Evolutionary conservation across 2,329 filamentous ascomycete species (phyloP).

Genomic region (Claviceps fusiformis): DNA sequence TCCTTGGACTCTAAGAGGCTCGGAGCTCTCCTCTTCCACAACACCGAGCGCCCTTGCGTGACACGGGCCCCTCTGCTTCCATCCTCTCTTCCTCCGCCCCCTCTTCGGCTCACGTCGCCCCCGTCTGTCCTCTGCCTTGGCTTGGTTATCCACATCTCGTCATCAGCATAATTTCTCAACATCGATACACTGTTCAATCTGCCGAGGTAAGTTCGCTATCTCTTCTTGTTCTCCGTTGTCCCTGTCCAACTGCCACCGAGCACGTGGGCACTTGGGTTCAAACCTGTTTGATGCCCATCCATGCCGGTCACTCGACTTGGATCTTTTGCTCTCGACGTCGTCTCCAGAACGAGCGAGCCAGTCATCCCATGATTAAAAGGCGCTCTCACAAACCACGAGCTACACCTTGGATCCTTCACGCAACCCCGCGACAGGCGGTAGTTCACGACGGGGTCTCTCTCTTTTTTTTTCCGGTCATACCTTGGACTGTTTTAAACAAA

Average conservation of each 20-base stretch:
- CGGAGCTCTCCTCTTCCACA: not conserved
- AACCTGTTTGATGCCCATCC: not conserved
- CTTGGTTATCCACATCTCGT: not conserved
- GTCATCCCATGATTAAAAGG: not conserved
- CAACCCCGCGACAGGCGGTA: not conserved
- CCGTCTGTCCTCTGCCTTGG: not conserved
- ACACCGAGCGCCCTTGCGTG: not conserved
- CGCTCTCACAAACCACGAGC: not conserved
- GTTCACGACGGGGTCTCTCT: not conserved
- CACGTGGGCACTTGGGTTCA: not conserved
- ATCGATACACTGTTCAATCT: not conserved
- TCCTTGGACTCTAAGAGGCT: not conserved
- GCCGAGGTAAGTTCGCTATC: not conserved
- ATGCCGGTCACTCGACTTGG: not conserved
- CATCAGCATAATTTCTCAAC: not conserved
- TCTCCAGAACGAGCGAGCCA: not conserved
- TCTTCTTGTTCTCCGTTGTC: too few species aligned
- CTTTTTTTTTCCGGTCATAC: not conserved
- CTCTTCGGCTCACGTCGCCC: not conserved
- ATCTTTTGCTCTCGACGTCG: not conserved
- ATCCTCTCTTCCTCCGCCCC: not conserved
- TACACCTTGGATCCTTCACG: not conserved
- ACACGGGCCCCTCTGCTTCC: slow-evolving; percentile 1
- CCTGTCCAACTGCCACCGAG: not conserved
- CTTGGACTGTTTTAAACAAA: too few species aligned